Base-by-base conservation (phyloP, 1,284 basidiomycete species). In the Mycena sp. region DNA sequence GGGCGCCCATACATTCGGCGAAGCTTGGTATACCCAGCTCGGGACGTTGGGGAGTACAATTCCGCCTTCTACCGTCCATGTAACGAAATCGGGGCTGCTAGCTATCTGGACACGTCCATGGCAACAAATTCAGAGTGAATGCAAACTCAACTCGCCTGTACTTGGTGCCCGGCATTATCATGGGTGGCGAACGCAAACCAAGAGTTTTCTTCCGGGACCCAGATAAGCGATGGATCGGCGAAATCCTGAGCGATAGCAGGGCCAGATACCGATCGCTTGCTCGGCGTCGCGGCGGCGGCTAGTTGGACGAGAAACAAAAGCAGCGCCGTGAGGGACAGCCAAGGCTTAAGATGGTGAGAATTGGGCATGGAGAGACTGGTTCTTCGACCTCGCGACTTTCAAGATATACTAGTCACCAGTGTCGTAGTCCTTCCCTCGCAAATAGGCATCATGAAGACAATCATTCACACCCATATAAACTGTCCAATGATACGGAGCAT, bases 1-100 rank as follows among this genome's bases (percentile, higher is more conserved):
- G 2, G 69, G 69, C 25, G 69, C 69, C 69, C 69, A 70, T 5
- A 69, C 57, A 40, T 45, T 55, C 16, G 56, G 37, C n/a, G 32
- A 43, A 12, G 49, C 21, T 19, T 35, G 32, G 16, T 32, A 19
- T 14, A 60, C 64, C 61, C 64, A 69, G 12, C 48, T 64, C n/a
- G 63, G 65, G 19, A 60, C 53, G 23, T 23, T 63, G 3, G 69
- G 69, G 25, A 70, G 63, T 10, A 61, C 56, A 19, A 55, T 50
- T 49, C 32, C 54, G 37, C 41, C 49, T 21, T 48, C 61, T 10
- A 57, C 44, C 6, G 61, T 59, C 69, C 67, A 67, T 5, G 46
- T 61, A 5, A 19, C 14, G 35, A 67, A 69, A 55, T 69, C 67
- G 23, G 58, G 40, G 55, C 62, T 26, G 52, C 57, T 28, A 58